A percentile compares a stretch with the other conserved stretches of the same genome.
Conservation (phyloP, 2,329 filamentous ascomycete genomes). For the Fusarium buxicola region DNA sequence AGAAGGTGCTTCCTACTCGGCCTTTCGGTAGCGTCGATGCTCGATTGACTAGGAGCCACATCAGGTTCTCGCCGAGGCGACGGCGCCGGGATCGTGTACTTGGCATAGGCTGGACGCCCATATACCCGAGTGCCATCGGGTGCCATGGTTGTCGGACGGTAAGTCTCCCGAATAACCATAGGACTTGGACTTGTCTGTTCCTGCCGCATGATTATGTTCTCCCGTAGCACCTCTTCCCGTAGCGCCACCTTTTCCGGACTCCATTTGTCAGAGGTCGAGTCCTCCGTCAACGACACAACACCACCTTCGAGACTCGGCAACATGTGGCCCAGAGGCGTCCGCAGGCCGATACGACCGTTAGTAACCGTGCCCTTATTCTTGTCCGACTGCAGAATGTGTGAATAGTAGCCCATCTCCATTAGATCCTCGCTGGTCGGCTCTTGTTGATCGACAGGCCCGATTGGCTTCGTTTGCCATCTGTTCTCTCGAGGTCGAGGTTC, state of each 20-base stretch:
- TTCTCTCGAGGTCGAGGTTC: too few relatives aligned
- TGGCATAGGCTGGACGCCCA: background rate
- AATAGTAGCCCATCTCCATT: slow-evolving; percentile 46
- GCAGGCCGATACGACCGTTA: background rate
- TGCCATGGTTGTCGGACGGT: background rate
- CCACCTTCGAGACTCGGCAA: background rate
- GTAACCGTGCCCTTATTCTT: background rate
- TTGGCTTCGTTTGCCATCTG: background rate
- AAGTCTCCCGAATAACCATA: slow-evolving; percentile 4
- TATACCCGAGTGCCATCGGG: background rate
- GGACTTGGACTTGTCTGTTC: background rate
- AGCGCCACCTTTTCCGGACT: slow-evolving; percentile 29
- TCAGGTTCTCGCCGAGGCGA: background rate
- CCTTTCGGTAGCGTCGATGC: background rate
- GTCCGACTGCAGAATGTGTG: background rate
- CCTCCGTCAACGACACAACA: background rate
- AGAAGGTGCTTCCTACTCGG: slow-evolving; percentile 17
- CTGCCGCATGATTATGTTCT: background rate
- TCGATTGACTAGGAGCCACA: background rate
- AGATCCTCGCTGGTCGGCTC: slow-evolving; percentile 65
- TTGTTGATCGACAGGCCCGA: slow-evolving; percentile 22
- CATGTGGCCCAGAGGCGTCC: background rate
- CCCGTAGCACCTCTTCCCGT: slow-evolving; percentile 12
- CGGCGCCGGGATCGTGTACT: slow-evolving; percentile 5
- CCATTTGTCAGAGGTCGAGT: slow-evolving; percentile 33